These are phyloP conservation scores for Rhizophora apiculata DNA, from an alignment of 345 rosid species.

Conservation along the genomic window DNA sequence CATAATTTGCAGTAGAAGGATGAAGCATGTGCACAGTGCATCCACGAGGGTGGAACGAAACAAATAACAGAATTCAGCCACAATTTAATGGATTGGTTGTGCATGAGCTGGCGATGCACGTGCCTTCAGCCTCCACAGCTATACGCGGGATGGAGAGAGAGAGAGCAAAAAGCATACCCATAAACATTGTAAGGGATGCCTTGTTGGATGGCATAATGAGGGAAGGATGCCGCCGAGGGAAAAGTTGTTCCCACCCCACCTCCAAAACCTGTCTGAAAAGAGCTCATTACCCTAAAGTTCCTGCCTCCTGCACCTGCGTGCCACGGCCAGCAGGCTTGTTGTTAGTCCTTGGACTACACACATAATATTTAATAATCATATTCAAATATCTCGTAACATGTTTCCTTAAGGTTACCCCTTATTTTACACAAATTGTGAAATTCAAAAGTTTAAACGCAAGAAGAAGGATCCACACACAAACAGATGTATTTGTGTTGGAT, in stretches of 20 bases:
- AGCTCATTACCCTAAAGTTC: slow-evolving; percentile 9
- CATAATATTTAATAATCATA: too few species aligned
- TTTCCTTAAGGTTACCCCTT: too few species aligned
- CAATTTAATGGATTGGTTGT: slow-evolving; percentile 8
- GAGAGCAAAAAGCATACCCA: slow-evolving; percentile 7
- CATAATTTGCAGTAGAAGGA: background rate
- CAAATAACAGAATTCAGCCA: slow-evolving; percentile 8
- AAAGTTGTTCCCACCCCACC: slow-evolving; percentile 8
- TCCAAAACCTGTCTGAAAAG: slow-evolving; percentile 6
- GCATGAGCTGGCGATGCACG: slow-evolving; percentile 21
- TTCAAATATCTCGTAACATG: too few species aligned
- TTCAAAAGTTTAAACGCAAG: too few species aligned
- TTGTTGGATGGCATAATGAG: slow-evolving; percentile 24
- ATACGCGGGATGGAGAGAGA: background rate
- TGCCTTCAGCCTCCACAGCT: slow-evolving; percentile 23
- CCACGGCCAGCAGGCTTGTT: background rate
- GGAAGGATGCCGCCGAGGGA: slow-evolving; percentile 12
- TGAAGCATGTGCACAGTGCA: slow-evolving; percentile 1
- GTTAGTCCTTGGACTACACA: background rate
- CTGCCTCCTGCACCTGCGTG: slow-evolving; percentile 1
- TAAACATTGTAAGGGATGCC: slow-evolving; percentile 13
- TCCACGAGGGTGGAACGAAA: slow-evolving; percentile 10
- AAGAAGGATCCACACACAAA: too few species aligned
- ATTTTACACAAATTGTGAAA: too few species aligned
- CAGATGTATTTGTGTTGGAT: too few species aligned